These are phyloP conservation scores for Beauveria medogensis DNA, from an alignment of 2,329 filamentous ascomycete species.

Conservation along the genomic window DNA sequence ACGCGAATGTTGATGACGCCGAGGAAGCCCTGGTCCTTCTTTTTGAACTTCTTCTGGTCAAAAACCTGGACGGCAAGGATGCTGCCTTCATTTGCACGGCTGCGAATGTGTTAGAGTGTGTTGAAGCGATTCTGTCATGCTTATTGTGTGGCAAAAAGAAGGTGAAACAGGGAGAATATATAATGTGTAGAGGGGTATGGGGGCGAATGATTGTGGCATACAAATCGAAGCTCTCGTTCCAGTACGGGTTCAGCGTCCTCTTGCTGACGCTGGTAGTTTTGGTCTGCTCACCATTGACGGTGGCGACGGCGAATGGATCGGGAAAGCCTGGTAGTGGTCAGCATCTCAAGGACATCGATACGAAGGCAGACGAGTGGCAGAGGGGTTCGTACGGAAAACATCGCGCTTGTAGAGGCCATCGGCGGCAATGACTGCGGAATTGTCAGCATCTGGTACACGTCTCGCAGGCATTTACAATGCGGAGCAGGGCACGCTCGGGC, in stretches of 20 bases:
- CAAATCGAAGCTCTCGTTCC: conserved; percentile 99
- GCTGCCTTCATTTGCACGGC: conserved; percentile 86
- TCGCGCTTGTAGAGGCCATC: conserved; percentile 98
- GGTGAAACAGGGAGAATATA: background rate
- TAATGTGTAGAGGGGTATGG: conserved; percentile 1
- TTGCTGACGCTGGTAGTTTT: conserved; percentile 97
- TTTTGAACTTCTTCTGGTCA: conserved; percentile 99
- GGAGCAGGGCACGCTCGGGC: conserved; percentile 9
- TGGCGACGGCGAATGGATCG: conserved; percentile 95
- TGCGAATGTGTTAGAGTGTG: conserved; percentile 29
- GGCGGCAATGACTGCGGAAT: conserved; percentile 78
- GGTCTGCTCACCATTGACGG: conserved; percentile 94
- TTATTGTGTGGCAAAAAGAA: background rate
- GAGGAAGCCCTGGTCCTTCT: conserved; percentile 98
- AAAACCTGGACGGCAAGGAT: conserved; percentile 98
- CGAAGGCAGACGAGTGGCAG: conserved; percentile 19
- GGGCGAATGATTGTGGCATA: conserved; percentile 38
- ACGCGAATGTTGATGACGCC: conserved; percentile 96
- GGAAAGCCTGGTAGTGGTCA: conserved; percentile 65
- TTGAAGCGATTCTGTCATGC: background rate
- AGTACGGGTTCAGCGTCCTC: conserved; percentile 97
- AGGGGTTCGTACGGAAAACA: conserved; percentile 76
- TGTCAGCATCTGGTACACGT: conserved; percentile 27
- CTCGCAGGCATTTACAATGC: conserved; percentile 1
- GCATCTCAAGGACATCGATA: conserved; percentile 8